A percentile compares a stretch with the other conserved stretches of the same genome.
phyloP scores from a whole-genome alignment of 345 rosid species.

The Aurinia saxatilis region DNA sequence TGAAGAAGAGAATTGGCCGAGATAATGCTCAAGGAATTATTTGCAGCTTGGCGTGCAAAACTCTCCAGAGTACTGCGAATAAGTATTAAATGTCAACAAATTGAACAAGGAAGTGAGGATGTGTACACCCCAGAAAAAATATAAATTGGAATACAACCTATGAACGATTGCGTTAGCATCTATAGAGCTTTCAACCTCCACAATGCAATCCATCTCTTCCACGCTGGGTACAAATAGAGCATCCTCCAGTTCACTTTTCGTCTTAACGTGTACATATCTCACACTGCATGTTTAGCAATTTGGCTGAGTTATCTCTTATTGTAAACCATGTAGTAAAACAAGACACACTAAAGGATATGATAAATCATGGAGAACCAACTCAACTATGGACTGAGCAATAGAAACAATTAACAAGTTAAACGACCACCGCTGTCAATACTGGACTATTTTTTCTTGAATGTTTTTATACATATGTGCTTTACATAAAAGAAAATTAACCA shows the following conservation, averaged over 20 bases:
- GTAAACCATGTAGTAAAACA: neutral
- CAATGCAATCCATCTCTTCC: slow-evolving; percentile 48
- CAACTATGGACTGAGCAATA: neutral
- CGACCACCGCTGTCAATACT: neutral
- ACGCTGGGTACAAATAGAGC: slow-evolving; percentile 43
- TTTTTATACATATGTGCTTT: neutral
- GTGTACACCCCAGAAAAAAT: neutral
- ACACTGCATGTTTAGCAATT: slow-evolving; percentile 43
- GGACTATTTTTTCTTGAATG: neutral
- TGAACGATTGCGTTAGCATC: slow-evolving; percentile 61
- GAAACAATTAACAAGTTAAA: neutral
- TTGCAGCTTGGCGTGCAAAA: slow-evolving; percentile 57
- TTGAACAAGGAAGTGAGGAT: neutral
- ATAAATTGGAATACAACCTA: slow-evolving; percentile 41
- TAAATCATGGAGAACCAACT: neutral
- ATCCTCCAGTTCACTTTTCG: slow-evolving; percentile 67
- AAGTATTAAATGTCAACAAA: slow-evolving; percentile 32
- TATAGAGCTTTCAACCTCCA: slow-evolving; percentile 87
- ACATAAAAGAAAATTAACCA: neutral
- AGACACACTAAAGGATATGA: neutral
- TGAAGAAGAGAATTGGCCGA: slow-evolving; percentile 34
- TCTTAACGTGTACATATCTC: slow-evolving; percentile 58
- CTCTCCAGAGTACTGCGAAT: slow-evolving; percentile 51
- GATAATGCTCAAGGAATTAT: slow-evolving; percentile 37
- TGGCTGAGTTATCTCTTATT: slow-evolving; percentile 1